Base-by-base conservation (phyloP, 176 grass and related monocot species). In the Carex scoparia region DNA sequence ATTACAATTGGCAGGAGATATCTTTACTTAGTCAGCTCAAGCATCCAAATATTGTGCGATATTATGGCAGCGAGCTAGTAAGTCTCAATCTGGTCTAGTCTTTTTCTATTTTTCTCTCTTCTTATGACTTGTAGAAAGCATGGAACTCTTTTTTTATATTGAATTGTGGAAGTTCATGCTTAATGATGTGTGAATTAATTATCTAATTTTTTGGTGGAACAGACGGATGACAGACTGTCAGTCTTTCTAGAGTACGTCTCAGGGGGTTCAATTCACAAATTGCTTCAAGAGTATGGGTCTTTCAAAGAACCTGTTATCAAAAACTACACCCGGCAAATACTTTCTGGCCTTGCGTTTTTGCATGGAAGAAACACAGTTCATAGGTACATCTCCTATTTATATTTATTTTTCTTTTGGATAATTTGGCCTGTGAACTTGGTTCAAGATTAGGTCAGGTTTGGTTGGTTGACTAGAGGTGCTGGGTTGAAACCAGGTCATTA, bases 231-330 rank as follows among this genome's bases (percentile, higher is more conserved):
- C 0, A 75, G 86, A n/a, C 86, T 99, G 63, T 99, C 96, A 60
- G 94, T 99, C 82, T 94, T 86, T 70, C 90, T 99, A 18, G 93
- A 99, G 79, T 99, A 84, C 85, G 87, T 99, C 67, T 99, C 96
- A 19, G 96, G 96, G 2, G 96, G 93, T 54, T 99, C 96, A 19
- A 92, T 99, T 84, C 93, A 99, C 82, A 99, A 94, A 42, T 87
- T 99, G 63, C 87, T 99, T 88, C 91, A 90, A 88, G 91, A 94
- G 46, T 99, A 99, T 91, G 96, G 96, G 16, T 84, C 93, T 87
- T 99, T 99, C 53, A 89, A 84, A 46, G 96, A 99, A 94, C 81
- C 91, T 84, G 87, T 95, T 28, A 81, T 95, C 64, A 91, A 87
- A 65, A 99, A 84, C 75, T 99, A 94, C 71, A 91, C 93, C 37